Evolutionary conservation across 1,139 yeast species (phyloP), one percentile per base, ranked within the genome.

Genomic region (Kodamaea sp.): DNA sequence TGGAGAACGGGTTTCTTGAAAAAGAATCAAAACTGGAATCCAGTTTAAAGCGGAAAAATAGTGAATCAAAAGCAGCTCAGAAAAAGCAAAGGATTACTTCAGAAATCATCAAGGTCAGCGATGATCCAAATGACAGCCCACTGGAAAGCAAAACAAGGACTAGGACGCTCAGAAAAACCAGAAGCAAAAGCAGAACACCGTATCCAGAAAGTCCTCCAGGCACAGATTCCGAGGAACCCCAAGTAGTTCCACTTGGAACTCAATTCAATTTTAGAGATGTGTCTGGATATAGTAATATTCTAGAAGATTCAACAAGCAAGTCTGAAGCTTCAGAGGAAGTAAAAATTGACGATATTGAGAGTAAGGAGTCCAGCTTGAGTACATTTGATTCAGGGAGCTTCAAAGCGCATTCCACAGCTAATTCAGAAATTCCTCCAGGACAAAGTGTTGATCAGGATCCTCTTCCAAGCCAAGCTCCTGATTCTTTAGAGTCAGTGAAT

Each of bases 1-100:
- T 42, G 38, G 38, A 42, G 21, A 32, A 33, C 30, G 45, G 43
- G 3, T 42, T 33, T 21, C 27, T 34, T 7, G 39, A 29, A 3
- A 32, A 28, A n/a, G 27, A 29, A 21, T 24, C 23, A n/a, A 31
- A 26, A 11, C 29, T 18, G 12, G 15, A 24, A 6, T 7, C 6
- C 6, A 7, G 8, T 18, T 18, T 18, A 18, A 18, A 18, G 21
- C 6, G 21, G 9, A 18, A 18, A 18, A 18, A 9, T 18, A 18
- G 21, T 18, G 8, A 6, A 18, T 7, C 21, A 7, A 18, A 18
- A 18, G 9, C 6, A 18, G 21, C 21, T 7, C 6, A 18, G 9
- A n/a, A n/a, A n/a, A n/a, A n/a, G n/a, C n/a, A n/a, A n/a, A n/a
- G n/a, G n/a, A n/a, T n/a, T n/a, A n/a, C n/a, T n/a, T n/a, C n/a